Percentiles rank a stretch among this genome's conserved stretches.
Conservation (phyloP, 2,329 filamentous ascomycete genomes). For the Trichoderma cornu-damae region DNA sequence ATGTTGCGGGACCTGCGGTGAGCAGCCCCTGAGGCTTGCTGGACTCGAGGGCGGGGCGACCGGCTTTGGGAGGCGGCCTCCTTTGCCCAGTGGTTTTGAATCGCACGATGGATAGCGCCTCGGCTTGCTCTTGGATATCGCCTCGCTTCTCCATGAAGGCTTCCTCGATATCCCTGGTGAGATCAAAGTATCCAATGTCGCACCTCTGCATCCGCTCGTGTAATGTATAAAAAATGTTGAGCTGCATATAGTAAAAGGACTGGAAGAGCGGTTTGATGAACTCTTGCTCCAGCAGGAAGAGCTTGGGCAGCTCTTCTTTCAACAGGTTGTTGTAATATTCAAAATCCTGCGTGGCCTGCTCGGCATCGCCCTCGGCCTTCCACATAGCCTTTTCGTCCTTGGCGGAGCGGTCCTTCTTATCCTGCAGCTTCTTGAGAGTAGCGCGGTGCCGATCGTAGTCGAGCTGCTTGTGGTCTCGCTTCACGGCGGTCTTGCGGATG, state of each 20-base stretch:
- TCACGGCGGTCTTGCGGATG: constrained; percentile 79
- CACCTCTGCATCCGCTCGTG: constrained; percentile 97
- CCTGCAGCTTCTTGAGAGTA: constrained; percentile 86
- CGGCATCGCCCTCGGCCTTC: constrained; percentile 88
- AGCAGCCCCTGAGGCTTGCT: constrained; percentile 47
- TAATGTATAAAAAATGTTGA: constrained; percentile 97
- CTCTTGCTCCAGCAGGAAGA: constrained; percentile 83
- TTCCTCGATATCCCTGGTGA: constrained; percentile 84
- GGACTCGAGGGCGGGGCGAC: constrained; percentile 49
- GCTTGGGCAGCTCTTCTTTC: constrained; percentile 89
- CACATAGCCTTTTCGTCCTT: constrained; percentile 98
- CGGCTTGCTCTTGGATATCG: constrained; percentile 77
- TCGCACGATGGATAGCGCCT: constrained; percentile 77
- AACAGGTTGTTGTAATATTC: constrained; percentile 97
- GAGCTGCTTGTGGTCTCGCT: constrained; percentile 95
- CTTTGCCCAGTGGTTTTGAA: constrained; percentile 83
- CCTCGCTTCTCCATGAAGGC: constrained; percentile 86
- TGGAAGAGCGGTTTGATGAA: constrained; percentile 98
- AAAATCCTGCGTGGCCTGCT: constrained; percentile 89
- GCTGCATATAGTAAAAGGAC: constrained; percentile 99
- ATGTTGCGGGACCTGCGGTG: constrained; percentile 39
- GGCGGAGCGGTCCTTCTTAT: constrained; percentile 92
- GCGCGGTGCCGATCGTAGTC: constrained; percentile 87
- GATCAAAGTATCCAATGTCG: constrained; percentile 96
- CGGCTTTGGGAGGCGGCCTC: constrained; percentile 53